These are phyloP conservation scores for Podospora fimiseda DNA, from an alignment of 495 filamentous ascomycete genomes.

Conservation along the genomic window DNA sequence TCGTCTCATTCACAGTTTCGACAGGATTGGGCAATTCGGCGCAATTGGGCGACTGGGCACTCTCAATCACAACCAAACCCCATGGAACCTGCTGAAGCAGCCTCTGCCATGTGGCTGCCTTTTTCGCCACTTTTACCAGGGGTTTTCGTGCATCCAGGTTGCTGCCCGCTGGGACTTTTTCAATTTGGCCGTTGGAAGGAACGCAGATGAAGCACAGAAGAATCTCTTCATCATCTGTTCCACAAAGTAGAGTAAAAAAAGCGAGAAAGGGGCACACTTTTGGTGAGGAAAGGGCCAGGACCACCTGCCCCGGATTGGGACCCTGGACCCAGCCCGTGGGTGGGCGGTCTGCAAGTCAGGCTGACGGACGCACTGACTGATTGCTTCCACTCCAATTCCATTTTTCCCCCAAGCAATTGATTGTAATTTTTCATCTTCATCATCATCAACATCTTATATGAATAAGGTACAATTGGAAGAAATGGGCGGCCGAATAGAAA, in stretches of 20 bases:
- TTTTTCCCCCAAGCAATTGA: neutral
- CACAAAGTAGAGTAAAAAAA: slow-evolving; percentile 1
- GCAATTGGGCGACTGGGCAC: neutral
- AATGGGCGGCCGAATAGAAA: neutral
- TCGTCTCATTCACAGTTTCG: neutral
- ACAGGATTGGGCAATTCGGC: neutral
- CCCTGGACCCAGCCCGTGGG: slow-evolving; percentile 1
- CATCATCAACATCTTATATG: neutral
- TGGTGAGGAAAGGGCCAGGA: neutral
- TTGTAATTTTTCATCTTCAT: neutral
- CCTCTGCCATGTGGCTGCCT: slow-evolving; percentile 13
- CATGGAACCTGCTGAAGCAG: neutral
- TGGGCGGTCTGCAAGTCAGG: slow-evolving; percentile 2
- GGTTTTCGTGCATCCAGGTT: neutral
- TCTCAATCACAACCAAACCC: neutral
- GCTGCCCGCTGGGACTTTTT: neutral
- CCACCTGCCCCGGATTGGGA: neutral
- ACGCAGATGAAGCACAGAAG: no score
- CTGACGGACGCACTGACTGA: slow-evolving; percentile 3
- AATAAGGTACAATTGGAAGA: no score
- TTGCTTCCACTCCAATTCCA: no score
- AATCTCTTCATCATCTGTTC: neutral
- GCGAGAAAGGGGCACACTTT: neutral
- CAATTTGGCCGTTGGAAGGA: no score
- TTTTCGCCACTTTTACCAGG: neutral